Evolutionary conservation across 352 stramenopile species (phyloP).

Genomic region (Albugo candida): DNA sequence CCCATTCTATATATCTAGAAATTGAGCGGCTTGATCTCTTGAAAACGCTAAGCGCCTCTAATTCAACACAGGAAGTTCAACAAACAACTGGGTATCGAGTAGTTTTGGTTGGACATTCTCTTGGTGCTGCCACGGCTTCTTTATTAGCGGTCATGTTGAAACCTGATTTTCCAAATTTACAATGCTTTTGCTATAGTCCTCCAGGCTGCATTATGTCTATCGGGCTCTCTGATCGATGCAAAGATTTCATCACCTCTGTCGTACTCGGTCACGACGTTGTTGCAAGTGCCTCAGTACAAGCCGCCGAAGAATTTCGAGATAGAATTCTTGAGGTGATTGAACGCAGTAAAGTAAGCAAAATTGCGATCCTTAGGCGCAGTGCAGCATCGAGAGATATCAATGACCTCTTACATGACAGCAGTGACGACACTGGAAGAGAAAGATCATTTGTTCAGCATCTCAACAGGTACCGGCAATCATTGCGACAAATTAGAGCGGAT

Average conservation of each 20-base stretch:
- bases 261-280: constrained; percentile 76
- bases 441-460: constrained; percentile 39
- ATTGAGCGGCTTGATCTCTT: constrained; percentile 45
- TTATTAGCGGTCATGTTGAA: constrained; percentile 59
- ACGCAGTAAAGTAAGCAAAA: constrained; percentile 71
- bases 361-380: constrained; percentile 57
- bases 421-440: background rate
- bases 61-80: constrained; percentile 36
- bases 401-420: constrained; percentile 22
- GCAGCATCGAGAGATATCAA: constrained; percentile 55
- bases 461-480: constrained; percentile 63
- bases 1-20: constrained; percentile 52
- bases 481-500: constrained; percentile 54
- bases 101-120: constrained; percentile 61
- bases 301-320: constrained; percentile 51
- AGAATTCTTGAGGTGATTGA: constrained; percentile 69
- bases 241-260: constrained; percentile 54
- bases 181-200: constrained; percentile 61
- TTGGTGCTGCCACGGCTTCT: constrained; percentile 50
- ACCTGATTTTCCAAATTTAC: constrained; percentile 55
- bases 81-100: constrained; percentile 47
- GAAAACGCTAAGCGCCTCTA: constrained; percentile 63
- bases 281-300: constrained; percentile 51
- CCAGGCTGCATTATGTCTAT: constrained; percentile 64
- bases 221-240: constrained; percentile 29